Conservation (phyloP, 2,329 filamentous ascomycete genomes). For the Apiospora phragmitis region DNA sequence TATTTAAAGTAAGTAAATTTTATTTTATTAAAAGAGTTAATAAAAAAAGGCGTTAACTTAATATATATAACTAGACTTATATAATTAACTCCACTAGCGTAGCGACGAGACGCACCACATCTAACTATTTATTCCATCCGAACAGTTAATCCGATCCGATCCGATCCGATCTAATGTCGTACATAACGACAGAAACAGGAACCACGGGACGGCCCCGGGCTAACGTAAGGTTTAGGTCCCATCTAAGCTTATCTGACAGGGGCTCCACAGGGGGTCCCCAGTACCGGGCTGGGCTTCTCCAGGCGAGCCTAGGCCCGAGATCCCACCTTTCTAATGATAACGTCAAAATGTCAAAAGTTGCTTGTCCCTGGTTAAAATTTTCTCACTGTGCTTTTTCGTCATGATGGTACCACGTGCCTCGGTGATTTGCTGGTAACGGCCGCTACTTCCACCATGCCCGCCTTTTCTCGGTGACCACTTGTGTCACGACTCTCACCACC, state of each 20-base stretch:
- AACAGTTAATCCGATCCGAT: too few relatives aligned
- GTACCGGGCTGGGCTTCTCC: neutral
- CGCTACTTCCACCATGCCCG: neutral
- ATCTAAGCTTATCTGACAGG: slow-evolving; percentile 8
- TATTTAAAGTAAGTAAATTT: too few relatives aligned
- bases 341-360: neutral
- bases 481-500: neutral
- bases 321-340: slow-evolving; percentile 5
- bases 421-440: neutral
- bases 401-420: neutral
- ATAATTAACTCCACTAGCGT: too few relatives aligned
- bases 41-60: too few relatives aligned
- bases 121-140: too few relatives aligned
- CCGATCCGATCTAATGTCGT: too few relatives aligned
- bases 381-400: neutral
- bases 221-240: too few relatives aligned
- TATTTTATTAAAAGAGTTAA: too few relatives aligned
- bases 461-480: neutral
- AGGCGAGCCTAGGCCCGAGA: neutral
- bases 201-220: too few relatives aligned
- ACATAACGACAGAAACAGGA: too few relatives aligned
- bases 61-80: too few relatives aligned
- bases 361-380: neutral
- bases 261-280: neutral
- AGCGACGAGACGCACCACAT: too few relatives aligned